Evolutionary conservation across 2,329 filamentous ascomycete genomes (phyloP).

Genomic region (Pestalotiopsis sp.): DNA sequence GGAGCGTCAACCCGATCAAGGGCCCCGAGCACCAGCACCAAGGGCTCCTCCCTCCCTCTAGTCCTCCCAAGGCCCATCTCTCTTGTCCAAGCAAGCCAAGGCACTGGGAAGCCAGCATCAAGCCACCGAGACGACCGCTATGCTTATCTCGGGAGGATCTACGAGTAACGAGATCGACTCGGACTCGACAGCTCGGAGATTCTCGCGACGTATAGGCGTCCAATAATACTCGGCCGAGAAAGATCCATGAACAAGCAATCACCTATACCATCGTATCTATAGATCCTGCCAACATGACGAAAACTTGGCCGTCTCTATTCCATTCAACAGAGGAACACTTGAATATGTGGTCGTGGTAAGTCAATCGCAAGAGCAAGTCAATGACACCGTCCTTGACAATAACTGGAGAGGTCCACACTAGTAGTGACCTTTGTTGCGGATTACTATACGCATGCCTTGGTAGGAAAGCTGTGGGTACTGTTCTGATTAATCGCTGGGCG

Average conservation of each 20-base stretch:
- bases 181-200: background rate
- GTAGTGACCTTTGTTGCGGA: background rate
- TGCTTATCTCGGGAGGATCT: background rate
- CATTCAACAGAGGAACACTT: too few relatives aligned
- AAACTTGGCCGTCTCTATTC: too few relatives aligned
- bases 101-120: background rate
- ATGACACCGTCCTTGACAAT: background rate
- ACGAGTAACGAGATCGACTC: background rate
- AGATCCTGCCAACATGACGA: too few relatives aligned
- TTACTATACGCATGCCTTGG: background rate
- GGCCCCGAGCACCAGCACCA: background rate
- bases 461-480: background rate
- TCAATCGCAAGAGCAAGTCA: too few relatives aligned
- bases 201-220: background rate
- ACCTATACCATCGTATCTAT: too few relatives aligned
- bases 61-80: background rate
- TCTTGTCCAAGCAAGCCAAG: background rate
- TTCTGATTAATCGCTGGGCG: background rate
- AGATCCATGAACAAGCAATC: background rate
- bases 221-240: background rate
- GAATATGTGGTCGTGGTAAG: too few relatives aligned
- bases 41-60: background rate
- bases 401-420: background rate
- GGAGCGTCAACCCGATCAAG: background rate
- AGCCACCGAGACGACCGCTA: background rate